A percentile compares a stretch with the other conserved stretches of the same genome.
These are phyloP conservation scores for Laetiporus sulphureus DNA, from an alignment of 1,284 basidiomycete species.

Conservation along the genomic window DNA sequence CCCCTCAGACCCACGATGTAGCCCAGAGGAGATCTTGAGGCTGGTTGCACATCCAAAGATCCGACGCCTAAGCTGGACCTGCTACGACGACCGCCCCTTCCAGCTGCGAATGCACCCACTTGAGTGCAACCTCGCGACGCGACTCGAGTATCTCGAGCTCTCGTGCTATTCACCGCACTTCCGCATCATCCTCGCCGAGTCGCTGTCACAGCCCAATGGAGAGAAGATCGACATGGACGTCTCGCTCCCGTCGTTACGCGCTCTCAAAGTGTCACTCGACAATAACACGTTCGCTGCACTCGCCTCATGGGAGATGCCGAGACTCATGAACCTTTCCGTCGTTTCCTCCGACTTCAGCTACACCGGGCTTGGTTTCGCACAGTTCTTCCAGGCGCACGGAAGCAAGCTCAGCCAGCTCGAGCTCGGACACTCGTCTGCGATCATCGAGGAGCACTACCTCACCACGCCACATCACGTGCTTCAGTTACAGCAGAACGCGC, in stretches of 20 bases:
- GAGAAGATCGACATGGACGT: slow-evolving; percentile 24
- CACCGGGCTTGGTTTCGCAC: slow-evolving; percentile 50
- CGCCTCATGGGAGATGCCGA: slow-evolving; percentile 52
- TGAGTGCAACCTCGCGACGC: slow-evolving; percentile 40
- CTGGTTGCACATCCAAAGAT: slow-evolving; percentile 52
- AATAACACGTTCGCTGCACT: slow-evolving; percentile 62
- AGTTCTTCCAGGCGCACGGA: slow-evolving; percentile 63
- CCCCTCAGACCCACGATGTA: slow-evolving; percentile 36
- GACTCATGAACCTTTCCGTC: slow-evolving; percentile 53
- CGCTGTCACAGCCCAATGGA: slow-evolving; percentile 12
- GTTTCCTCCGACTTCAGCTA: slow-evolving; percentile 64
- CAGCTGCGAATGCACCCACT: slow-evolving; percentile 50
- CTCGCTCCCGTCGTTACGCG: slow-evolving; percentile 48
- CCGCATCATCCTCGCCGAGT: slow-evolving; percentile 19
- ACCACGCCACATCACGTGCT: slow-evolving; percentile 33
- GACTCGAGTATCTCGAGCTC: slow-evolving; percentile 54
- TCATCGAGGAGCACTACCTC: slow-evolving; percentile 58
- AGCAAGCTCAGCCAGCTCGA: slow-evolving; percentile 54
- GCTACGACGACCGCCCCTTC: slow-evolving; percentile 59
- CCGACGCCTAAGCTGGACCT: slow-evolving; percentile 58
- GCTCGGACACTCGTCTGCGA: slow-evolving; percentile 60
- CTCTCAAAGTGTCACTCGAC: slow-evolving; percentile 63
- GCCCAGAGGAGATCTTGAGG: slow-evolving; percentile 47
- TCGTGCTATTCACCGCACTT: slow-evolving; percentile 32
- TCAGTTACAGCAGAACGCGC: slow-evolving; percentile 15